Percentiles rank a stretch among this genome's conserved stretches.
Evolutionary conservation across 768 basidiomycete genomes (phyloP).

Genomic region (Austroboletus eburneus): DNA sequence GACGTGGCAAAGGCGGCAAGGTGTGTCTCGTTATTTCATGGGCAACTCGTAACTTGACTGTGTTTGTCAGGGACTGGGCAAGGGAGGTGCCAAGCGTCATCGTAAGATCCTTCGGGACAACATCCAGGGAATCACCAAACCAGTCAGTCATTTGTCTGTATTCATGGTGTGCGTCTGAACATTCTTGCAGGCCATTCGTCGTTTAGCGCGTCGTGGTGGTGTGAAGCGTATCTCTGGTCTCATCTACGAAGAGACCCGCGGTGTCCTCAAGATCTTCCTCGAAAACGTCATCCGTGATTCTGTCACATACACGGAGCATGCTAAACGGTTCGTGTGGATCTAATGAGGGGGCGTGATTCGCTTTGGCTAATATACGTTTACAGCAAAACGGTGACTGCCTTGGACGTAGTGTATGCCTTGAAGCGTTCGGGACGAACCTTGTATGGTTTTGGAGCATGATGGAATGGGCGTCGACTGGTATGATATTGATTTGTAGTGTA

Average conservation of each 20-base stretch:
- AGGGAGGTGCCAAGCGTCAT: conserved; percentile 81
- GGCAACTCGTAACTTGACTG: no score
- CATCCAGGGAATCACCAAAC: conserved; percentile 49
- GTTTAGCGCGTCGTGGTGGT: conserved; percentile 84
- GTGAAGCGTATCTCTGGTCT: conserved; percentile 85
- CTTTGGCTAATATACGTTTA: conserved; percentile 3
- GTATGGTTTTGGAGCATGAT: conserved; percentile 72
- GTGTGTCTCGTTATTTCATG: no score
- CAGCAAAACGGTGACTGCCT: conserved; percentile 73
- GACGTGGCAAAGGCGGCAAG: conserved; percentile 85
- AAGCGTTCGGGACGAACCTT: conserved; percentile 73
- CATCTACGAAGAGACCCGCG: conserved; percentile 87
- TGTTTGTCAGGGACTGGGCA: conserved; percentile 61
- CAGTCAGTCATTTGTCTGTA: conserved; percentile 3
- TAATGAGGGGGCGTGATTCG: neutral
- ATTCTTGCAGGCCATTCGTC: conserved; percentile 46
- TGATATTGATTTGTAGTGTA: conserved; percentile 3
- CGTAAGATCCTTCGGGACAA: conserved; percentile 79
- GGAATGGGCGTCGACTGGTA: no score
- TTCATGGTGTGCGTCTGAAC: neutral
- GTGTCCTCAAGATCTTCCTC: conserved; percentile 86
- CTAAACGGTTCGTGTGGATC: conserved; percentile 49
- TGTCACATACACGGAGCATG: conserved; percentile 91
- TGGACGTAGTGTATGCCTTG: conserved; percentile 78
- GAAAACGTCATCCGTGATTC: conserved; percentile 83